Evolutionary conservation across 2,329 filamentous ascomycete species (phyloP), one percentile per base, ranked within the genome.

Genomic region (Ophiostoma australiae): DNA sequence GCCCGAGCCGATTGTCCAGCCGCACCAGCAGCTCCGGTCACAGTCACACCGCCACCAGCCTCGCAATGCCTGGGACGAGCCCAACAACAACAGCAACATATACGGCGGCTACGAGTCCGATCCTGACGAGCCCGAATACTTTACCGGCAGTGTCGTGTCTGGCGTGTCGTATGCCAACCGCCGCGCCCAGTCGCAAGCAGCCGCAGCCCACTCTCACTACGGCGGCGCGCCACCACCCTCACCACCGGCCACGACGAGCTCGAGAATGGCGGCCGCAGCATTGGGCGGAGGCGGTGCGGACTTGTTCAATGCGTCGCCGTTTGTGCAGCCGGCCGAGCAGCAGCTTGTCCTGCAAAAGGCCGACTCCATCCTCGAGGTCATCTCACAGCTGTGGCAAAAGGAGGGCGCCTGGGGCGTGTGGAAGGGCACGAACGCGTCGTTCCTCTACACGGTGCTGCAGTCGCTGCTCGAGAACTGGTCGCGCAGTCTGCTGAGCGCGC

Each of bases 391-490:
- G 27, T 98, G 95, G 92, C 86, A 90, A 67, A 94, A 91, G 75
- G 94, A 97, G 78, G 92, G 93, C 48, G 90, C 90, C 0, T 94
- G 93, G 85, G 95, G 95, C 4, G 89, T 97, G 5, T 99, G 94
- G 94, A 97, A 97, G 79, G 89, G 90, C 10, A 92, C 93, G 52
- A 98, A 98, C 78, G 89, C 91, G 17, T 96, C 93, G 1, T 99
- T 98, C 77, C 84, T 98, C 68, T 97, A 98, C 81, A 91, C 90
- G 0, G 87, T 97, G 67, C 84, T 98, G 23, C 87, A 94, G 73
- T 93, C 93, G 13, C 90, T 96, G 8, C 82, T 97, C 39, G 95
- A 98, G 79, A 94, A 92, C 75, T 99, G 96, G 89, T 91, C 94
- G 11, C 88, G 93, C 76, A 95, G 93, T 76, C 86, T 97, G 69